Evolutionary conservation across 495 filamentous ascomycete genomes (phyloP).

Genomic region (Penicillium lividum): DNA sequence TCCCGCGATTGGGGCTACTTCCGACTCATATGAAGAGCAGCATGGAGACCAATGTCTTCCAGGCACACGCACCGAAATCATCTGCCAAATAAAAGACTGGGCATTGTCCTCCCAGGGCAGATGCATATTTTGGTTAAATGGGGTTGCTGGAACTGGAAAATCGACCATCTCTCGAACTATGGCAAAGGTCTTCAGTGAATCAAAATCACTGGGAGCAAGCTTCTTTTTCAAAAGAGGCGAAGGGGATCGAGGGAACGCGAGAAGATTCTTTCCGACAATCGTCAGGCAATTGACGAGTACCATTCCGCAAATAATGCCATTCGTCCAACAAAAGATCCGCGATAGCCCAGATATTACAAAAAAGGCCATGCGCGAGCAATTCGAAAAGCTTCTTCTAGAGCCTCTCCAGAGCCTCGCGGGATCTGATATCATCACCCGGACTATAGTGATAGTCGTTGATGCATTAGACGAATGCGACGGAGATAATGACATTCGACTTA

Average conservation of each 20-base stretch:
- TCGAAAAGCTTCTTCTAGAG: constrained; percentile 1
- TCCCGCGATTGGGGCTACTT: not conserved
- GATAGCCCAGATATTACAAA: not conserved
- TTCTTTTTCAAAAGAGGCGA: not conserved
- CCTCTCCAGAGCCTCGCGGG: not conserved
- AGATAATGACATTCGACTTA: constrained; percentile 35
- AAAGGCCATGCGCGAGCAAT: constrained; percentile 3
- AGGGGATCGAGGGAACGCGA: constrained; percentile 1
- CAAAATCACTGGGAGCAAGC: too few relatives aligned
- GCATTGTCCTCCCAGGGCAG: constrained; percentile 5
- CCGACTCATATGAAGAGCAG: constrained; percentile 3
- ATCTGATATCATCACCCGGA: constrained; percentile 7
- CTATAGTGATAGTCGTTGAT: constrained; percentile 46
- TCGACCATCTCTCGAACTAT: too few relatives aligned
- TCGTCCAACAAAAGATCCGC: not conserved
- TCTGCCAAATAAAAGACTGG: constrained; percentile 2
- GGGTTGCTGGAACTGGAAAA: not conserved
- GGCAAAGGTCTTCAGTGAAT: too few relatives aligned
- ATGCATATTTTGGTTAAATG: constrained; percentile 36
- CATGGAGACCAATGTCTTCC: constrained; percentile 2
- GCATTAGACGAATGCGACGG: constrained; percentile 54
- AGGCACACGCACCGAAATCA: constrained; percentile 1
- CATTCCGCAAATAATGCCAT: not conserved
- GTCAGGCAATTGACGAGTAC: not conserved
- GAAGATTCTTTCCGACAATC: constrained; percentile 5